These are phyloP conservation scores for Heritiera littoralis DNA, from an alignment of 345 rosid genomes.

Conservation along the genomic window DNA sequence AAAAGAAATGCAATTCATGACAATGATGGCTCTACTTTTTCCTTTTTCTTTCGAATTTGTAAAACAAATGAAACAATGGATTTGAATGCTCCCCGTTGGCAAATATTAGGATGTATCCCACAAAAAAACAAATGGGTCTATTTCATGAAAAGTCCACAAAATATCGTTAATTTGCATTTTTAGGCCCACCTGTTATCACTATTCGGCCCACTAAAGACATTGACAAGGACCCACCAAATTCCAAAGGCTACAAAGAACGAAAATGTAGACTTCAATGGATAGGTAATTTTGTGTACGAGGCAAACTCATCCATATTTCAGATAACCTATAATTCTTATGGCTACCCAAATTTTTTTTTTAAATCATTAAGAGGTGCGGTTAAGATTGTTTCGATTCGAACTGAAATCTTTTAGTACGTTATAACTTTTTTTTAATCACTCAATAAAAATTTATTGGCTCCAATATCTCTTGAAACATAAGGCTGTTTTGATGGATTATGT, in stretches of 20 bases:
- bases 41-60: background rate
- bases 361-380: too few species aligned
- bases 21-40: background rate
- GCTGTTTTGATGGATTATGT: background rate
- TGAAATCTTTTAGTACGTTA: too few species aligned
- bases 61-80: background rate
- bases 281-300: background rate
- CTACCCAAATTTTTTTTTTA: background rate
- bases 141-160: background rate
- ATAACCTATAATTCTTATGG: background rate
- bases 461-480: background rate
- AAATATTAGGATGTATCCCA: background rate
- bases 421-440: too few species aligned
- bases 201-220: background rate
- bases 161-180: background rate
- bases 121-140: background rate
- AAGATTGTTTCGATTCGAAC: too few species aligned
- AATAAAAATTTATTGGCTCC: too few species aligned
- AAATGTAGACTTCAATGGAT: conserved; percentile 13
- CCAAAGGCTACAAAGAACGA: background rate
- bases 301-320: conserved; percentile 9
- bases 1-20: background rate
- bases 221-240: background rate
- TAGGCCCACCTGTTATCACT: background rate
- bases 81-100: background rate